Evolutionary conservation across 2,329 filamentous ascomycete genomes (phyloP), one percentile per base, ranked within the genome.

Genomic region (Chaetomium strumarium): DNA sequence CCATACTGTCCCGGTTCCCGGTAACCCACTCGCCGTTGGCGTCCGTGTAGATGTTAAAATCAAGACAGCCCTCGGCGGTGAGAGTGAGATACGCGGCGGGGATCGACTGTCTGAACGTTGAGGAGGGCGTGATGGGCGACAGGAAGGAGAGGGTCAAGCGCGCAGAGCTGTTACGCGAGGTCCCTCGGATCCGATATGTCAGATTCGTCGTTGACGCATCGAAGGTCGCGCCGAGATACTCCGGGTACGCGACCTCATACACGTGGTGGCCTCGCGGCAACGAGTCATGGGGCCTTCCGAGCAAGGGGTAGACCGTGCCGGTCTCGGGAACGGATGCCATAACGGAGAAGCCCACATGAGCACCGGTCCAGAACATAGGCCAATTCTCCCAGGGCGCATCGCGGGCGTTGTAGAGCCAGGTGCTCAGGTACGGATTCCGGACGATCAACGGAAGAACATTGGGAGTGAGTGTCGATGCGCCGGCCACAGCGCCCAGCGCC

Each of bases 1-100:
- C 86, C 49, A 78, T 73, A 60, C 79, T 88, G 33, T 78, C 81
- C 46, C 82, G 74, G 58, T 90, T 79, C 16, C 88, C 88, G 63
- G 85, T 93, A 55, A 90, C 85, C 88, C 89, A 95, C 64, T 90
- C 83, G 8, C 85, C 85, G 62, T 88, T 86, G 49, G 87, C 60
- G 63, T 88, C 85, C 54, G 85, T 70, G 61, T 87, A 88, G 45
- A 85, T 63, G 62, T 83, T 78, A 12, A 88, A 70, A 56, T 84
- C 75, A 46, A 84, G 79, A 57, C 74, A 75, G 5, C 88, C 88
- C 55, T 83, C 76, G 12, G 87, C 86, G 62, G 83, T 70, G 38
- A 92, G 75, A 6, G 81, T 86, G 56, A 95, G 64, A 66, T 95
- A 95, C 24, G 85, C 84, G 11, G 88, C 89, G n/a, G 90, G 90